Conservation (phyloP, 1,284 basidiomycete genomes). For the Sanghuangporus baumii region DNA sequence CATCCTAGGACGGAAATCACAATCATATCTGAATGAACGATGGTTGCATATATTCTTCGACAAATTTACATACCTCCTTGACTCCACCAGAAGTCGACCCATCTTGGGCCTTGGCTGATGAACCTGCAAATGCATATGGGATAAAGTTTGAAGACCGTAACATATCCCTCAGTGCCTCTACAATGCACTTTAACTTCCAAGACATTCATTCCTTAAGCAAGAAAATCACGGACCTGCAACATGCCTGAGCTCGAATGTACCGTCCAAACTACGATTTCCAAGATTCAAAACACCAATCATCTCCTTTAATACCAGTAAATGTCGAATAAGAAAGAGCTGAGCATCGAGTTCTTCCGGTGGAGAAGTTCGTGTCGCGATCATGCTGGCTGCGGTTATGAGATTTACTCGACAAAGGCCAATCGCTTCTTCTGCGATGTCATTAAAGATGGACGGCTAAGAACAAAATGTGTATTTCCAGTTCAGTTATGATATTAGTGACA, state of each 20-base stretch:
- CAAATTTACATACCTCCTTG: conserved; percentile 47
- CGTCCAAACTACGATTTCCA: conserved; percentile 37
- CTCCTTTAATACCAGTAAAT: conserved; percentile 89
- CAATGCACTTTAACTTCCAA: conserved; percentile 1
- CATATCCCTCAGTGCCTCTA: conserved; percentile 71
- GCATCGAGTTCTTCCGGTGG: conserved; percentile 56
- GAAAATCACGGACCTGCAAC: conserved; percentile 41
- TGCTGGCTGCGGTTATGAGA: conserved; percentile 62
- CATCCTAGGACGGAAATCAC: conserved; percentile 42
- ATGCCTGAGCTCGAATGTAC: conserved; percentile 36
- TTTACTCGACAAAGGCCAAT: conserved; percentile 77
- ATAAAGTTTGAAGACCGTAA: conserved; percentile 70
- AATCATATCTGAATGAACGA: neutral
- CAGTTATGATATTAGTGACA: neutral
- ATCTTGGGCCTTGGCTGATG: conserved; percentile 53
- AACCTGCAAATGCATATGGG: conserved; percentile 60
- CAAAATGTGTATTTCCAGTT: neutral
- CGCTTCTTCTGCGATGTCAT: conserved; percentile 91
- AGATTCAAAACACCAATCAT: conserved; percentile 74
- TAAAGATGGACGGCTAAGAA: conserved; percentile 78
- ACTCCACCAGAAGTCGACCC: conserved; percentile 56
- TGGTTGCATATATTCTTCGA: neutral
- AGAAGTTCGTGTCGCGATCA: conserved; percentile 47
- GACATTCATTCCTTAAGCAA: conserved; percentile 7
- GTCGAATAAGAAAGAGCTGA: conserved; percentile 80